Evolutionary conservation across 768 basidiomycete species (phyloP).

Genomic region (Mycena metata): DNA sequence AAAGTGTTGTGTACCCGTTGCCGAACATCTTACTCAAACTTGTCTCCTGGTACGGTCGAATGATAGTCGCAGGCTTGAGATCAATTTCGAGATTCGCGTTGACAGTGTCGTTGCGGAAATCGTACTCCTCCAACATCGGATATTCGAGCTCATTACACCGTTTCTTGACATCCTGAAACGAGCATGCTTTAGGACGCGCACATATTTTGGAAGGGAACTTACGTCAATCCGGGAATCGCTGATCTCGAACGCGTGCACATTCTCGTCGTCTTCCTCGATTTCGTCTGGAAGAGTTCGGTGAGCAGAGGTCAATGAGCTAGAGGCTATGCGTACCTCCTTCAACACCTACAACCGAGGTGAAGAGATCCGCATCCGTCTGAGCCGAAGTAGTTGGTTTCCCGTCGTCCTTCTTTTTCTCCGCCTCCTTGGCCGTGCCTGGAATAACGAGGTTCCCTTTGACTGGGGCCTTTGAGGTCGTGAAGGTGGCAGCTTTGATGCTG

Average conservation of each 20-base stretch:
- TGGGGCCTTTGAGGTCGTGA: constrained; percentile 87
- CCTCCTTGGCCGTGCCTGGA: constrained; percentile 83
- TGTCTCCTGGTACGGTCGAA: constrained; percentile 98
- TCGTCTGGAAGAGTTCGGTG: constrained; percentile 72
- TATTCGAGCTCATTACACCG: constrained; percentile 97
- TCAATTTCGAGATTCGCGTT: constrained; percentile 99
- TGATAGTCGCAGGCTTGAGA: constrained; percentile 96
- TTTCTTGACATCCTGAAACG: constrained; percentile 88
- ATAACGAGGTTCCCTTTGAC: constrained; percentile 87
- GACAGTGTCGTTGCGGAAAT: constrained; percentile 96
- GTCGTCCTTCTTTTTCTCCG: constrained; percentile 77
- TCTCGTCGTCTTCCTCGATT: constrained; percentile 97
- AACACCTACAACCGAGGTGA: constrained; percentile 96
- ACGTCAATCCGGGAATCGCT: constrained; percentile 95
- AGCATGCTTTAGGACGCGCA: background rate
- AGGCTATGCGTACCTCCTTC: constrained; percentile 73
- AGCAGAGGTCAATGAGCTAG: background rate
- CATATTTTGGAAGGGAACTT: constrained; percentile 41
- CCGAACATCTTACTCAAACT: constrained; percentile 99
- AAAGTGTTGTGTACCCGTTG: constrained; percentile 83
- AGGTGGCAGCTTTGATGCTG: constrained; percentile 81
- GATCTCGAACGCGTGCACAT: constrained; percentile 97
- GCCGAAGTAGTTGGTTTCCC: constrained; percentile 47
- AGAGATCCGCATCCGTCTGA: constrained; percentile 79
- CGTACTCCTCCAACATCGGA: constrained; percentile 99